Percentiles rank a stretch among this genome's conserved stretches.
Conservation (phyloP, 179 eudicot species). For the Beta lomatogona region DNA sequence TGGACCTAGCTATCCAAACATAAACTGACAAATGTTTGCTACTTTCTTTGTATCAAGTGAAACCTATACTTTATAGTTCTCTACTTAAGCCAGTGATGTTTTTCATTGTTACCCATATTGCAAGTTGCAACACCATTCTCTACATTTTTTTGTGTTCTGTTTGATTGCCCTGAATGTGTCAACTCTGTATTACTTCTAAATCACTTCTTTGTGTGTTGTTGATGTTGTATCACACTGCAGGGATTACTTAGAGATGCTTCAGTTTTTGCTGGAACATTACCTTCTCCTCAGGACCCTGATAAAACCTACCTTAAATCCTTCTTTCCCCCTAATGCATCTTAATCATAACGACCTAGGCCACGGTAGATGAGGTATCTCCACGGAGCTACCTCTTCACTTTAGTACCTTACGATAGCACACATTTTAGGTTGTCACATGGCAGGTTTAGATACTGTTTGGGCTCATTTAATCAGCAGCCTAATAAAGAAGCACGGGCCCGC, state of each 20-base stretch:
- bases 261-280: conserved; percentile 49
- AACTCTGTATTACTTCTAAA: neutral
- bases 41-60: neutral
- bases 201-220: neutral
- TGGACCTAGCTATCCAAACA: neutral
- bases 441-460: too few relatives aligned
- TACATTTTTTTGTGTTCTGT: neutral
- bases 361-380: too few relatives aligned
- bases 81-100: neutral
- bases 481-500: too few relatives aligned
- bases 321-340: too few relatives aligned
- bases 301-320: too few relatives aligned
- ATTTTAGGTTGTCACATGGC: too few relatives aligned
- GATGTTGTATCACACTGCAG: conserved; percentile 32
- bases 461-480: too few relatives aligned
- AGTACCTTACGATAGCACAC: too few relatives aligned
- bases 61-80: neutral
- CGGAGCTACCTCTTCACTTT: too few relatives aligned
- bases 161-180: neutral
- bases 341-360: too few relatives aligned
- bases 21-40: too few relatives aligned
- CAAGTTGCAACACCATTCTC: neutral
- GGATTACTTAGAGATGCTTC: conserved; percentile 40
- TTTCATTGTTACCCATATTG: neutral
- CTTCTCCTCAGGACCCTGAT: conserved; percentile 24